Conservation (phyloP, 768 basidiomycete genomes). For the Psilocybe azurescens region DNA sequence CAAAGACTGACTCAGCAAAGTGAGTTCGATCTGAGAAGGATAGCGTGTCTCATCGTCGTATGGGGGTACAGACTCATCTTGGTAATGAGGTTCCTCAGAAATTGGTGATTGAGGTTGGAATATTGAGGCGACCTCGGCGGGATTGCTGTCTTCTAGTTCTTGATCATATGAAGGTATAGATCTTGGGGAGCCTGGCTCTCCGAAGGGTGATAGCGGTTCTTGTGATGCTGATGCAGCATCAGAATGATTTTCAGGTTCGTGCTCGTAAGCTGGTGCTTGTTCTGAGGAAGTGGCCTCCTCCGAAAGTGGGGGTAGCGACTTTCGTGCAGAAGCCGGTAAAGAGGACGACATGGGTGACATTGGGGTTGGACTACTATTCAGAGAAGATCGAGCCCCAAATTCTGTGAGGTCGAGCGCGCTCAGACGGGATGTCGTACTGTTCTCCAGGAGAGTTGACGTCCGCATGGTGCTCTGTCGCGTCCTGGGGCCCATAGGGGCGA, state of each 20-base stretch:
- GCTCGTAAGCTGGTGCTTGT: slow-evolving; percentile 17
- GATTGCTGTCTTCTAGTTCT: neutral
- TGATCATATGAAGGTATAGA: neutral
- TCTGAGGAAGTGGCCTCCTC: slow-evolving; percentile 21
- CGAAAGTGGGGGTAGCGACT: slow-evolving; percentile 21
- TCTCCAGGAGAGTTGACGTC: slow-evolving; percentile 25
- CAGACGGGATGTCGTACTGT: slow-evolving; percentile 18
- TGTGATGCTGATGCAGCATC: neutral
- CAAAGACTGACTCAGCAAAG: neutral
- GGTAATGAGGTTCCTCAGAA: neutral
- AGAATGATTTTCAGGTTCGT: neutral
- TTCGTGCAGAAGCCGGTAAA: slow-evolving; percentile 9
- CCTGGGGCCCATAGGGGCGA: slow-evolving; percentile 32
- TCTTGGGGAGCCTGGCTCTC: slow-evolving; percentile 2
- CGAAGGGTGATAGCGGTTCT: neutral
- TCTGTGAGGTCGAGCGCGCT: slow-evolving; percentile 21
- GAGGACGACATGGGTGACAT: slow-evolving; percentile 18
- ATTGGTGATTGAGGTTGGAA: neutral
- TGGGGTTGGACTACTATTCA: slow-evolving; percentile 16
- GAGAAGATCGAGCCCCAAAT: slow-evolving; percentile 14
- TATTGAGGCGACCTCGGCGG: neutral
- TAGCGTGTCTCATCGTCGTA: neutral
- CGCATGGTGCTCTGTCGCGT: slow-evolving; percentile 26
- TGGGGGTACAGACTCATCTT: neutral
- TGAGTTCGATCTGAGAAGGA: neutral